phyloP scores from a whole-genome alignment of 805 yeast genomes.

The Teunomyces kruisii region DNA sequence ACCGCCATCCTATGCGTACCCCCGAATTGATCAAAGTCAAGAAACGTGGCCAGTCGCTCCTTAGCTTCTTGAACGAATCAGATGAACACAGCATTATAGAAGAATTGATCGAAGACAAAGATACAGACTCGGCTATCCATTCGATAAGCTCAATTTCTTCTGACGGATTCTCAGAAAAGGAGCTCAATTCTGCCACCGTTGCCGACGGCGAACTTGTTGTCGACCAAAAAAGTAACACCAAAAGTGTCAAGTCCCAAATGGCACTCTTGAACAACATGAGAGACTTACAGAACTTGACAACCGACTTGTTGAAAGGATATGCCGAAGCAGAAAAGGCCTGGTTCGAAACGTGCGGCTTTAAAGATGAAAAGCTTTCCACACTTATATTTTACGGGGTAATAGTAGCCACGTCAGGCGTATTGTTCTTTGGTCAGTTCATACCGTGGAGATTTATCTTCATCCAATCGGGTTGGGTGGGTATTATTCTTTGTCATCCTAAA shows the following conservation, averaged over 20 bases:
- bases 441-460: conserved; percentile 68
- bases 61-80: conserved; percentile 38
- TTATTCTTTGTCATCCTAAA: conserved; percentile 62
- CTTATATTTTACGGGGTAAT: conserved; percentile 45
- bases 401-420: conserved; percentile 33
- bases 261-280: conserved; percentile 61
- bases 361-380: conserved; percentile 67
- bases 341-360: conserved; percentile 66
- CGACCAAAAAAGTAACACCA: conserved; percentile 13
- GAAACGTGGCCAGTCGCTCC: conserved; percentile 53
- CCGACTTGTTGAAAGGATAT: conserved; percentile 49
- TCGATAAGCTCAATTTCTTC: conserved; percentile 11
- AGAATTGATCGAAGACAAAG: conserved; percentile 18
- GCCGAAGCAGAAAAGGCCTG: conserved; percentile 55
- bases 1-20: conserved; percentile 61
- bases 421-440: conserved; percentile 49
- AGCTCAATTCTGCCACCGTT: conserved; percentile 1
- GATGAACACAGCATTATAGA: conserved; percentile 32
- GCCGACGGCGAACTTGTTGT: conserved; percentile 6
- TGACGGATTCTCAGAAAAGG: not conserved
- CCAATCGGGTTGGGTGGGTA: conserved; percentile 53
- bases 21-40: conserved; percentile 45
- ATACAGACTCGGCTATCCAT: conserved; percentile 9
- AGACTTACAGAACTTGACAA: conserved; percentile 67
- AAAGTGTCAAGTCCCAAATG: conserved; percentile 33